phyloP scores from a whole-genome alignment of 805 yeast species.

The Saccharomyces eubayanus region DNA sequence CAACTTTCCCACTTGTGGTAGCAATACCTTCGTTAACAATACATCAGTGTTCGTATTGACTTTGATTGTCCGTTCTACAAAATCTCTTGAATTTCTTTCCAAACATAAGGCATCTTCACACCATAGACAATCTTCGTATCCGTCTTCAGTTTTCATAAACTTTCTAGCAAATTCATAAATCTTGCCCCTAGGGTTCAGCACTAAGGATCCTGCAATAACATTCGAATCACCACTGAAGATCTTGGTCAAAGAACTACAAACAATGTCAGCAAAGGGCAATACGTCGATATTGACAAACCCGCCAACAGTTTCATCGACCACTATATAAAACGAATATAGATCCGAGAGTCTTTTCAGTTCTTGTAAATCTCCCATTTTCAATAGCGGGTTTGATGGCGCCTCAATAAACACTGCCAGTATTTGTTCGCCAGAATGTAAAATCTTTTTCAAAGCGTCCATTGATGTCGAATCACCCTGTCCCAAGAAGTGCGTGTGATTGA shows the following conservation, averaged over 20 bases:
- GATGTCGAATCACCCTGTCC: conserved; percentile 76
- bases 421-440: conserved; percentile 54
- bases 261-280: conserved; percentile 75
- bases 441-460: conserved; percentile 48
- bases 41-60: conserved; percentile 49
- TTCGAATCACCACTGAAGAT: conserved; percentile 91
- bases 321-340: conserved; percentile 64
- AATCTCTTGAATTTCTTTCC: conserved; percentile 91
- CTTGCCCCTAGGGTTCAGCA: conserved; percentile 60
- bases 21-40: conserved; percentile 44
- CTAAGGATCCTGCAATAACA: conserved; percentile 88
- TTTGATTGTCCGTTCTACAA: conserved; percentile 47
- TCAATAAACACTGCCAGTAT: conserved; percentile 82
- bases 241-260: conserved; percentile 81
- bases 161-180: conserved; percentile 37
- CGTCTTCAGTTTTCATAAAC: conserved; percentile 35
- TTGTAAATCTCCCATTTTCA: conserved; percentile 72
- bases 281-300: conserved; percentile 79
- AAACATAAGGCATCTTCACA: conserved; percentile 87
- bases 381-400: conserved; percentile 89
- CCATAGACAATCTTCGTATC: conserved; percentile 76
- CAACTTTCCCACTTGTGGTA: conserved; percentile 35
- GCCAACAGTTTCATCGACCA: conserved; percentile 92
- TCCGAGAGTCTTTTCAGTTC: conserved; percentile 59
- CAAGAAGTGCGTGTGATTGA: conserved; percentile 84